Evolutionary conservation across 352 stramenopile species (phyloP).

Genomic region (Phytopythium helicoides): DNA sequence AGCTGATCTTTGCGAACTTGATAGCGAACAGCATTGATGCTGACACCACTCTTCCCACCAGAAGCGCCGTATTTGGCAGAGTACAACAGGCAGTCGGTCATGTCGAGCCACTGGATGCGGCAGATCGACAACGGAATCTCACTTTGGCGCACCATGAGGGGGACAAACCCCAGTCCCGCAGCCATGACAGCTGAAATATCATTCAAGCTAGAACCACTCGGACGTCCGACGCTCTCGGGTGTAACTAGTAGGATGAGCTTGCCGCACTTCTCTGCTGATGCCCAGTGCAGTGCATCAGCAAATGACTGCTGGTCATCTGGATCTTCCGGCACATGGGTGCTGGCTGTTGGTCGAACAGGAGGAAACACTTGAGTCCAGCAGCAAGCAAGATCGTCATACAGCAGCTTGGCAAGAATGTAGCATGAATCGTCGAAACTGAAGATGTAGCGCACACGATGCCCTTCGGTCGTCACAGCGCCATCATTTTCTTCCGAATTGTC

Average conservation of each 20-base stretch:
- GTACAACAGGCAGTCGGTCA: constrained; percentile 69
- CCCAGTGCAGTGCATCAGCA: constrained; percentile 58
- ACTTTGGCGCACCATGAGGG: constrained; percentile 65
- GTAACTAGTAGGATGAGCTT: constrained; percentile 73
- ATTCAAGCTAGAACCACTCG: constrained; percentile 63
- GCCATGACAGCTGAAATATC: constrained; percentile 75
- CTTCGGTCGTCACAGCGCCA: not conserved
- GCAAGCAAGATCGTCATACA: constrained; percentile 52
- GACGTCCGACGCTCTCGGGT: constrained; percentile 64
- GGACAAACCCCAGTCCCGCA: constrained; percentile 63
- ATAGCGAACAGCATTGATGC: constrained; percentile 59
- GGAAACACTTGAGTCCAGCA: constrained; percentile 44
- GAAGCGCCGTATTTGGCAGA: constrained; percentile 2
- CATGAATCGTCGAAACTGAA: constrained; percentile 73
- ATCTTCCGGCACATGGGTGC: not conserved
- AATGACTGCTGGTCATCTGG: constrained; percentile 14
- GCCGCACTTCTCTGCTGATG: constrained; percentile 48
- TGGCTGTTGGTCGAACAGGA: constrained; percentile 8
- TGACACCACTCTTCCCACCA: not conserved
- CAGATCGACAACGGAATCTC: constrained; percentile 82
- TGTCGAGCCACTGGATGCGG: constrained; percentile 79
- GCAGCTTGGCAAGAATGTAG: constrained; percentile 41
- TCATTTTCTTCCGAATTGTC: too few relatives aligned
- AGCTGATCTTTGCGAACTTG: constrained; percentile 46
- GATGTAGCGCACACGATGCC: constrained; percentile 39